phyloP scores from a whole-genome alignment of 306 rosid species.

The Senna tora region DNA sequence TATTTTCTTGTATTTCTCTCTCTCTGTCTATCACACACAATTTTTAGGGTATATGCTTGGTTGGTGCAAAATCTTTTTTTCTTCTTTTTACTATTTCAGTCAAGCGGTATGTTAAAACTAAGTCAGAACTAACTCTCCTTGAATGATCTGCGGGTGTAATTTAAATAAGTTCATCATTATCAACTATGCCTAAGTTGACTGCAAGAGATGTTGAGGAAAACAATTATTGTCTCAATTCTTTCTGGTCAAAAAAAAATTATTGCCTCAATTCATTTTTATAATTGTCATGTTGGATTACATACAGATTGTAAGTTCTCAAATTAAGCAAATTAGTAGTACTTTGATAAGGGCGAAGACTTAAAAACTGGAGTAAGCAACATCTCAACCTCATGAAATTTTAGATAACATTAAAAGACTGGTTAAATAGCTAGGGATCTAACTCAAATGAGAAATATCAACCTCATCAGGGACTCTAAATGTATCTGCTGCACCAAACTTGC shows the following conservation, averaged over 20 bases:
- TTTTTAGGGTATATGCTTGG: not conserved
- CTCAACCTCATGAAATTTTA: constrained; percentile 10
- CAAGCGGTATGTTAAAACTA: not conserved
- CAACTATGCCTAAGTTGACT: too few relatives aligned
- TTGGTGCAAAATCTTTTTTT: not conserved
- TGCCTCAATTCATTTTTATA: constrained; percentile 31
- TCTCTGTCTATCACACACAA: not conserved
- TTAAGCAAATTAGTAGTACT: constrained; percentile 30
- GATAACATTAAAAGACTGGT: constrained; percentile 6
- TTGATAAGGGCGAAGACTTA: constrained; percentile 9
- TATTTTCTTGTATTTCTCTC: not conserved
- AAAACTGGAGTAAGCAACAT: not conserved
- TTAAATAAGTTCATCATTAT: too few relatives aligned
- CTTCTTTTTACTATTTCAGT: too few relatives aligned
- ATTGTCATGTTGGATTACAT: constrained; percentile 32
- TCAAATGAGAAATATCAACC: constrained; percentile 72
- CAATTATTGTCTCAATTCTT: constrained; percentile 21
- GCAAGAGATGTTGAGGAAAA: constrained; percentile 1
- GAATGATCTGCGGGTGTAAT: not conserved
- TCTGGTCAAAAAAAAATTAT: not conserved
- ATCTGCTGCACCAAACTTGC: constrained; percentile 92
- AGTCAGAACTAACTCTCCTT: not conserved
- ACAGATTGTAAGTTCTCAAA: constrained; percentile 7
- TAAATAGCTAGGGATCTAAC: constrained; percentile 45
- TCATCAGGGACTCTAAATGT: constrained; percentile 83